Conservation (phyloP, 345 rosid genomes). For the Pistacia vera region DNA sequence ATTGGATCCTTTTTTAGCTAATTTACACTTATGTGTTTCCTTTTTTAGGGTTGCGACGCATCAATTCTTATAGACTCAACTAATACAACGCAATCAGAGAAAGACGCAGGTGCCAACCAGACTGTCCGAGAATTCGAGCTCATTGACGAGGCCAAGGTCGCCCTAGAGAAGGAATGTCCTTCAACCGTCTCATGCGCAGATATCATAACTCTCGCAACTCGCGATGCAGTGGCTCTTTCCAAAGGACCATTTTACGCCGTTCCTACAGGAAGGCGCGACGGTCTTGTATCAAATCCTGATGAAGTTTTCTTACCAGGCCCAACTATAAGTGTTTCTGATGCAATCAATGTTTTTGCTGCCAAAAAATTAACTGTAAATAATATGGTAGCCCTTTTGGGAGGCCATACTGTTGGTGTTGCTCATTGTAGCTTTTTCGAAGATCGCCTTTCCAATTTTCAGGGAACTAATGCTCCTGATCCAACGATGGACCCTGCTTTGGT, state of each 20-base stretch:
- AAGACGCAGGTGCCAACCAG: conserved; percentile 63
- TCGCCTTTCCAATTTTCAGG: conserved; percentile 48
- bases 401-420: conserved; percentile 67
- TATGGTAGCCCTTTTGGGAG: conserved; percentile 79
- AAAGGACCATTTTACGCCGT: conserved; percentile 55
- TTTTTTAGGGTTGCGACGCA: conserved; percentile 75
- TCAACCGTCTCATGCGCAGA: conserved; percentile 76
- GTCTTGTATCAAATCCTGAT: conserved; percentile 38
- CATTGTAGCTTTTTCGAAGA: conserved; percentile 64
- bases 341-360: conserved; percentile 37
- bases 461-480: conserved; percentile 48
- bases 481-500: conserved; percentile 52
- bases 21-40: not conserved
- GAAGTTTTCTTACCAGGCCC: conserved; percentile 74
- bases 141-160: conserved; percentile 60
- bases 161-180: conserved; percentile 60
- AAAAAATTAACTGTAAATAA: conserved; percentile 51
- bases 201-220: conserved; percentile 57
- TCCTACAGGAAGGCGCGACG: conserved; percentile 68
- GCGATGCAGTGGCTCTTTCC: conserved; percentile 58
- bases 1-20: no score
- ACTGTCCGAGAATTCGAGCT: conserved; percentile 65
- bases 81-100: conserved; percentile 44
- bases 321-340: conserved; percentile 35
- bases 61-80: conserved; percentile 72